These are phyloP conservation scores for Suillus lakei DNA, from an alignment of 768 basidiomycete species.

Conservation along the genomic window DNA sequence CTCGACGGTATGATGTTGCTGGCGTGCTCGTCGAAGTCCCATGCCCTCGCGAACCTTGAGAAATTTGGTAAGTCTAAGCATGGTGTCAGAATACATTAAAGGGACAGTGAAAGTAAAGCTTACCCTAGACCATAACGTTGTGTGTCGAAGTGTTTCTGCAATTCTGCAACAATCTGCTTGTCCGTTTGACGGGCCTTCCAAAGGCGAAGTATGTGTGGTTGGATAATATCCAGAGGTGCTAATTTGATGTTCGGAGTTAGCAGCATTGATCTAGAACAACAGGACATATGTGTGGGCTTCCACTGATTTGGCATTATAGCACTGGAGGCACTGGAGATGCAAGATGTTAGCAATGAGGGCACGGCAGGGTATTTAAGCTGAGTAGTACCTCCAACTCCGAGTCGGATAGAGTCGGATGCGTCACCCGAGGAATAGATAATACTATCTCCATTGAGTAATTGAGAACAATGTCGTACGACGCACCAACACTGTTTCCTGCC, in stretches of 20 bases:
- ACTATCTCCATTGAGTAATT: too few relatives aligned
- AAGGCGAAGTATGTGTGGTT: slow-evolving; percentile 15
- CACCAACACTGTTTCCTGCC: too few relatives aligned
- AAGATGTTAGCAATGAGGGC: too few relatives aligned
- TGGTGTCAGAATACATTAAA: not conserved
- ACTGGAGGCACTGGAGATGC: too few relatives aligned
- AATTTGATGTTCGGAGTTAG: not conserved
- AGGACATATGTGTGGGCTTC: slow-evolving; percentile 6
- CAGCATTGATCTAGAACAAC: too few relatives aligned
- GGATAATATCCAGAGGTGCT: slow-evolving; percentile 19
- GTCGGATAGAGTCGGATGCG: too few relatives aligned
- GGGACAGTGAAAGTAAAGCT: not conserved
- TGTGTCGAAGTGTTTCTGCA: slow-evolving; percentile 30
- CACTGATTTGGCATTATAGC: slow-evolving; percentile 5
- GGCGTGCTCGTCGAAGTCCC: slow-evolving; percentile 22
- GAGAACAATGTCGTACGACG: too few relatives aligned
- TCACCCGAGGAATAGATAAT: too few relatives aligned
- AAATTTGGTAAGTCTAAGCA: not conserved
- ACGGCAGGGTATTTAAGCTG: too few relatives aligned
- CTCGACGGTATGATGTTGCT: too few relatives aligned
- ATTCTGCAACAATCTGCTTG: slow-evolving; percentile 25
- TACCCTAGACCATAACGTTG: slow-evolving; percentile 28
- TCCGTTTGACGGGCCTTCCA: slow-evolving; percentile 33
- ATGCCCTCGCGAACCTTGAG: slow-evolving; percentile 15
- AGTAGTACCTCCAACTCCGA: too few relatives aligned